Percentiles rank a stretch among this genome's conserved stretches.
Conservation (phyloP, 2,329 filamentous ascomycete species). For the Penicillium sp. region DNA sequence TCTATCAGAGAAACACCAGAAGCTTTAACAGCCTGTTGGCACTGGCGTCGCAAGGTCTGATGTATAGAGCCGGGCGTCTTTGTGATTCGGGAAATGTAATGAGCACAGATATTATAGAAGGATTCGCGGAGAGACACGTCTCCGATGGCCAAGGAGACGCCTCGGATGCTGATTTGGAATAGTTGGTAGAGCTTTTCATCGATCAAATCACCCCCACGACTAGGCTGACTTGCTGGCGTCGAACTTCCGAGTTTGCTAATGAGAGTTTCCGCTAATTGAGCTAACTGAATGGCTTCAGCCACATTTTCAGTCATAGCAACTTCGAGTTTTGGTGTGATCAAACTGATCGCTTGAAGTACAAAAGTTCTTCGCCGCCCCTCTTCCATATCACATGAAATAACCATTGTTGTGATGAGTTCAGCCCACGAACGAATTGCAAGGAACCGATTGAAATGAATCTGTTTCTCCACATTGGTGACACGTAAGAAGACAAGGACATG, state of each 20-base stretch:
- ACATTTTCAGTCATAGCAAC: constrained; percentile 66
- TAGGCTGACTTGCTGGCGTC: constrained; percentile 36
- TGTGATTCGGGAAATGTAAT: constrained; percentile 69
- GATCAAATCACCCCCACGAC: constrained; percentile 62
- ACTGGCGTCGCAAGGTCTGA: constrained; percentile 47
- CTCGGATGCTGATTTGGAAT: constrained; percentile 80
- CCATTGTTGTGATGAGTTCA: constrained; percentile 75
- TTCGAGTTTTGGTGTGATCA: constrained; percentile 84
- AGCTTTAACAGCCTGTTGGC: constrained; percentile 67
- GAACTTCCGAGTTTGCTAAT: constrained; percentile 40
- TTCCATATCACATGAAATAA: constrained; percentile 77
- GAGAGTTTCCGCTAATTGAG: constrained; percentile 68
- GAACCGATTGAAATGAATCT: constrained; percentile 48
- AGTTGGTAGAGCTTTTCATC: constrained; percentile 88
- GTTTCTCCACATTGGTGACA: constrained; percentile 37
- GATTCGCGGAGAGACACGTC: constrained; percentile 70
- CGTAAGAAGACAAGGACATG: constrained; percentile 35
- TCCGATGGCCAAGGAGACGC: constrained; percentile 69
- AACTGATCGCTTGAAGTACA: constrained; percentile 79
- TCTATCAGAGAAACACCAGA: constrained; percentile 80
- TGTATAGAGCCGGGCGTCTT: constrained; percentile 45
- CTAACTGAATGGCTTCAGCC: constrained; percentile 69
- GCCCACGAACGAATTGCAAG: constrained; percentile 78
- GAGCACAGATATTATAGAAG: constrained; percentile 89
- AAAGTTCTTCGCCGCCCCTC: constrained; percentile 69